phyloP scores from a whole-genome alignment of 345 rosid genomes.

The Linum usitatissimum region DNA sequence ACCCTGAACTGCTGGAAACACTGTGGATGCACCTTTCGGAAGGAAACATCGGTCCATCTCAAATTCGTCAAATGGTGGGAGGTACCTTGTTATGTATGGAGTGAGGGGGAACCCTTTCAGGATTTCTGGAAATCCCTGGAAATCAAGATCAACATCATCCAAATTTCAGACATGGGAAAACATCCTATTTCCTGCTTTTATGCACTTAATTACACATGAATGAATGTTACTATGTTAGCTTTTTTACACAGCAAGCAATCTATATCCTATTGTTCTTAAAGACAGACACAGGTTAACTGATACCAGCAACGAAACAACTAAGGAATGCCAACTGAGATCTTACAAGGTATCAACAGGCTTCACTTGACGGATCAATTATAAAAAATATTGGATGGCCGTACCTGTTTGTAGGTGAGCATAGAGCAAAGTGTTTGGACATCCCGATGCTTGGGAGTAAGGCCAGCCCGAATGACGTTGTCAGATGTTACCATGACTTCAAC shows the following conservation, averaged over 20 bases:
- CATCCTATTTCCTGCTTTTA: too few species aligned
- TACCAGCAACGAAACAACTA: too few species aligned
- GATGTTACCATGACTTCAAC: slow-evolving; percentile 98
- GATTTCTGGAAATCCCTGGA: slow-evolving; percentile 86
- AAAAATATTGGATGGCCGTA: slow-evolving; percentile 17
- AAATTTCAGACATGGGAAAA: background rate
- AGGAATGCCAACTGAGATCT: too few species aligned
- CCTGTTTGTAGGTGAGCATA: slow-evolving; percentile 95
- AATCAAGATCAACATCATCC: slow-evolving; percentile 8
- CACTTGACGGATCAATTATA: background rate
- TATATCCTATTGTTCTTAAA: too few species aligned
- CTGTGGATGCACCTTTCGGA: slow-evolving; percentile 44
- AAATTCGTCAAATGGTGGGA: slow-evolving; percentile 88
- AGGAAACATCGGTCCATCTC: slow-evolving; percentile 74
- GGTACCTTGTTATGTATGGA: slow-evolving; percentile 65
- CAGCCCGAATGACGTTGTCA: slow-evolving; percentile 97
- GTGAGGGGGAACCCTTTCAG: slow-evolving; percentile 55
- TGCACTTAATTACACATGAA: too few species aligned
- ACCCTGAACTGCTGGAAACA: slow-evolving; percentile 63
- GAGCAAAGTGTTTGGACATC: slow-evolving; percentile 84
- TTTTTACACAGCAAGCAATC: too few species aligned
- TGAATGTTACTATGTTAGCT: too few species aligned
- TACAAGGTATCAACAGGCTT: too few species aligned
- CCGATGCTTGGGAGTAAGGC: slow-evolving; percentile 85
- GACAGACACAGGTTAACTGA: too few species aligned